These are phyloP conservation scores for Cucurbita maxima DNA, from an alignment of 306 rosid genomes.

Conservation along the genomic window DNA sequence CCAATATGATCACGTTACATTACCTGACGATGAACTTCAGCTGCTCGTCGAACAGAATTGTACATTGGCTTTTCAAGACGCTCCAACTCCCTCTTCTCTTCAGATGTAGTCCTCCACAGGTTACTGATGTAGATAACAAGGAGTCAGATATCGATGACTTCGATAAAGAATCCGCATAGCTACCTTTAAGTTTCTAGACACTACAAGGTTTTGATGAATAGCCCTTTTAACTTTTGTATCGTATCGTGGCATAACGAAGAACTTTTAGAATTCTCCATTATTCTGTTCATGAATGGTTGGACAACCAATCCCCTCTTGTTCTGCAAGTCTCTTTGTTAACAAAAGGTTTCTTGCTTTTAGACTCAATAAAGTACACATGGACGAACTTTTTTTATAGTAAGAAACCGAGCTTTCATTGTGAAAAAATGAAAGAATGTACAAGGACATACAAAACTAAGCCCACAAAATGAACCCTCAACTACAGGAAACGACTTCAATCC, in stretches of 20 bases:
- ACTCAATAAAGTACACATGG: background rate
- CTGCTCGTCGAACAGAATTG: slow-evolving; percentile 91
- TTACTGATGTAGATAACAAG: slow-evolving; percentile 33
- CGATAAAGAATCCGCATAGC: background rate
- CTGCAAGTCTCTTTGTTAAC: background rate
- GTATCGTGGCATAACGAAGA: background rate
- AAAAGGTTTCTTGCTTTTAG: background rate
- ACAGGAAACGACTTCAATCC: background rate
- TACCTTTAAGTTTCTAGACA: background rate
- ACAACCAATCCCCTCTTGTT: background rate
- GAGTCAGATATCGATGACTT: background rate
- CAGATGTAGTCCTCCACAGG: slow-evolving; percentile 88
- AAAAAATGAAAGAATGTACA: too few species aligned
- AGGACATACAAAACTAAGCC: too few species aligned
- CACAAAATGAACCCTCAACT: background rate
- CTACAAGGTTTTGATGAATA: background rate
- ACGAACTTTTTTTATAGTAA: too few species aligned
- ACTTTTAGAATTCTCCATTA: background rate
- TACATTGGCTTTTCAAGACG: slow-evolving; percentile 82
- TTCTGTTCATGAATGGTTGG: background rate
- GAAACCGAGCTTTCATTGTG: too few species aligned
- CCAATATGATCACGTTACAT: slow-evolving; percentile 8
- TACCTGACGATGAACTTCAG: slow-evolving; percentile 99
- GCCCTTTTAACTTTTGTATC: background rate
- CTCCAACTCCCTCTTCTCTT: slow-evolving; percentile 97